Evolutionary conservation across 1,284 basidiomycete genomes (phyloP), one percentile per base, ranked within the genome.

Genomic region (Sanguinoderma infundibulare): DNA sequence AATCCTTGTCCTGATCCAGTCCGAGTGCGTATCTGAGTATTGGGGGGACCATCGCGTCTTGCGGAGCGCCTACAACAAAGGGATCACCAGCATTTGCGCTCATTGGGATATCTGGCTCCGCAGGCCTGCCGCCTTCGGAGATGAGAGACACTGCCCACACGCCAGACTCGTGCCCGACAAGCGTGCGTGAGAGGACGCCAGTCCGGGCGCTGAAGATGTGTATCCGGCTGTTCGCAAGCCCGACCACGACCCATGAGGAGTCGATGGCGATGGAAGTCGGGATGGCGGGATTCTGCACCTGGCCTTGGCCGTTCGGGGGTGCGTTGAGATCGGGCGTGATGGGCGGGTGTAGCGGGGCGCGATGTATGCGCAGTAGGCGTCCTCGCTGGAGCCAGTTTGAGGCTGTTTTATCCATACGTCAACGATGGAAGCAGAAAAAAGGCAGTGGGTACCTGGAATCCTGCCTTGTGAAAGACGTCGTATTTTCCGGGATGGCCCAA

Each of bases 141-240:
- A 90, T 87, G 38, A 98, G 82, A 53, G 90, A 87, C 10, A 98
- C 85, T 15, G 93, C 91, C 97, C 97, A 98, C 0, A 98, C 96
- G 10, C 97, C 97, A 9, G 84, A 81, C 20, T 91, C 89, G 75
- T 98, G 96, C 0, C 96, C 97, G 1, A 87, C 80, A 3, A 99
- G 83, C 0, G 92, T 94, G 49, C 90, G 84, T 32, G 84, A 83
- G 53, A 93, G 87, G 5, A 91, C 84, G 0, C 96, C 97, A 0
- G 92, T 93, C 40, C 79, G 80, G 1, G 92, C 89, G 67, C 89
- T 90, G 76, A 97, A 98, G 26, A 98, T 84, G 72, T 96, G 93
- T 49, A 98, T 92, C 66, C 90, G 89, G 67, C 87, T 86, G 74
- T 93, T 97, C 14, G 94, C 93, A 73, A 98, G 91, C 1, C 95